These are phyloP conservation scores for Macrolepiota dolichaula DNA, from an alignment of 768 basidiomycete species.

Conservation along the genomic window DNA sequence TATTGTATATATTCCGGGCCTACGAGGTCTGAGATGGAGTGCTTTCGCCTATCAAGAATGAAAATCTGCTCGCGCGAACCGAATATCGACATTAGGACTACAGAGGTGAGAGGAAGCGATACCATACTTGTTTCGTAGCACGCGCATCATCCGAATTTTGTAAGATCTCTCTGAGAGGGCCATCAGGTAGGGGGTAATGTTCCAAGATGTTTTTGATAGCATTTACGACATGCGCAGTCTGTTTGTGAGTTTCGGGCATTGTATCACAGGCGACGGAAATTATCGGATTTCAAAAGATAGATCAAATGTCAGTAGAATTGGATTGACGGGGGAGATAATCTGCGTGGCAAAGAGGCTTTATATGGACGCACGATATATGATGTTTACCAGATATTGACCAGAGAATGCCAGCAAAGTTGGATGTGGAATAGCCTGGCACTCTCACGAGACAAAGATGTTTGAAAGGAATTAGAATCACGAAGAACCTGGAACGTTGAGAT, in stretches of 20 bases:
- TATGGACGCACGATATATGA: too few species aligned
- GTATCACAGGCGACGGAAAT: background rate
- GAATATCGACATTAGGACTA: background rate
- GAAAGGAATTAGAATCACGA: background rate
- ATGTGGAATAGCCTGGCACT: background rate
- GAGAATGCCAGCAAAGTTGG: background rate
- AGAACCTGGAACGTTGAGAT: background rate
- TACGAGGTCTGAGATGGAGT: constrained; percentile 22
- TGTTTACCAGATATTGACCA: too few species aligned
- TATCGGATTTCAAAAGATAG: background rate
- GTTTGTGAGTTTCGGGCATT: constrained; percentile 5
- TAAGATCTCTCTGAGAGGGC: constrained; percentile 38
- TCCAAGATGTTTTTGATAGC: constrained; percentile 27
- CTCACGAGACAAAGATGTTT: background rate
- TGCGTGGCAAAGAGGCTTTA: too few species aligned
- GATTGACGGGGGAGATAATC: background rate
- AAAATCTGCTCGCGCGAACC: constrained; percentile 28
- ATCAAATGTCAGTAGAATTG: background rate
- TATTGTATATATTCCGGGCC: constrained; percentile 19
- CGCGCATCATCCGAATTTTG: constrained; percentile 50
- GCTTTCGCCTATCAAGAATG: constrained; percentile 33
- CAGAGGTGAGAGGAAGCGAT: background rate
- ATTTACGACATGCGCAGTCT: background rate
- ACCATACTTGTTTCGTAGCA: constrained; percentile 36
- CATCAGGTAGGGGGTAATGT: constrained; percentile 39